Conservation (phyloP, 805 yeast species). For the Wickerhamiella cacticola region DNA sequence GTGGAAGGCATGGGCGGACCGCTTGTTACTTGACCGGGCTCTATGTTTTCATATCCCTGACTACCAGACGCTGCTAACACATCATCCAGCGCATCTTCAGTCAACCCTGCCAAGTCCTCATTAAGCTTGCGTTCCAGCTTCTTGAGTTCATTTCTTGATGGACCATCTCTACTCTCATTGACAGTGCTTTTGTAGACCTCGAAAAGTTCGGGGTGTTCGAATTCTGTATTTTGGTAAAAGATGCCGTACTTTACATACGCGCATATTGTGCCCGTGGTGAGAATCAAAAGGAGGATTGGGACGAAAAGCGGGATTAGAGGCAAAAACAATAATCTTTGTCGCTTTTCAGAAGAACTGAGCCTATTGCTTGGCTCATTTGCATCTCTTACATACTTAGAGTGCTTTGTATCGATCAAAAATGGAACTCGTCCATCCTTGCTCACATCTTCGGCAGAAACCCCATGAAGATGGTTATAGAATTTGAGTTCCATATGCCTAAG, state of each 20-base stretch:
- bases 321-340: conserved; percentile 11
- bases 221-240: background rate
- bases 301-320: conserved; percentile 13
- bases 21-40: background rate
- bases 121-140: conserved; percentile 11
- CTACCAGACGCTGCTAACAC: conserved; percentile 8
- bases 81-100: conserved; percentile 18
- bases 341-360: conserved; percentile 3
- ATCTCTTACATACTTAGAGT: conserved; percentile 14
- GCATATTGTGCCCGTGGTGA: conserved; percentile 11
- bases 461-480: conserved; percentile 27
- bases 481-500: conserved; percentile 36
- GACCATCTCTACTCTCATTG: too few relatives aligned
- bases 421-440: conserved; percentile 9
- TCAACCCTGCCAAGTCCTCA: conserved; percentile 10
- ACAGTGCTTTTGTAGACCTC: background rate
- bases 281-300: conserved; percentile 15
- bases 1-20: conserved; percentile 5
- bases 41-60: background rate
- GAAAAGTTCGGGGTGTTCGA: background rate
- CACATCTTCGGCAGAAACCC: conserved; percentile 1
- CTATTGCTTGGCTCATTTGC: background rate
- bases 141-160: background rate
- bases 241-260: background rate
- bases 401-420: conserved; percentile 21